These are phyloP conservation scores for Penicillium sp. DNA, from an alignment of 2,329 filamentous ascomycete genomes.

Conservation along the genomic window DNA sequence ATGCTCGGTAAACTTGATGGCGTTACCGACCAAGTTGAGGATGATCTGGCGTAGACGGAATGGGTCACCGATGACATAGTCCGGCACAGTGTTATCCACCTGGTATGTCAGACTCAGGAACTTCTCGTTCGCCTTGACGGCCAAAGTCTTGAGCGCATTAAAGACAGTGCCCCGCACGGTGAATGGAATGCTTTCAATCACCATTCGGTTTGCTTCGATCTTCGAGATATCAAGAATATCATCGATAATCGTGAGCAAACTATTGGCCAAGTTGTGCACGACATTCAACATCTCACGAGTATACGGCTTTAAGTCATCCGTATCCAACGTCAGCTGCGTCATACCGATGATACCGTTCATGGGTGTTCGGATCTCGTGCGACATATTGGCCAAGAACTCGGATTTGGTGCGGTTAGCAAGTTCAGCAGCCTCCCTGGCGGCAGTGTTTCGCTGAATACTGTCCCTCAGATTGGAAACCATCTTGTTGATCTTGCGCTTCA, in stretches of 20 bases:
- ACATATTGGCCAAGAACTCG: slow-evolving; percentile 98
- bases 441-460: slow-evolving; percentile 93
- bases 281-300: slow-evolving; percentile 98
- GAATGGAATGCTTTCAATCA: slow-evolving; percentile 96
- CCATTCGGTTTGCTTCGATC: slow-evolving; percentile 94
- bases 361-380: slow-evolving; percentile 92
- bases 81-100: slow-evolving; percentile 86
- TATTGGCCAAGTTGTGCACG: slow-evolving; percentile 93
- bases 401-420: slow-evolving; percentile 97
- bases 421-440: slow-evolving; percentile 91
- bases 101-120: slow-evolving; percentile 88
- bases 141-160: slow-evolving; percentile 91
- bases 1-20: slow-evolving; percentile 97
- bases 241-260: slow-evolving; percentile 93
- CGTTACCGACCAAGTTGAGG: slow-evolving; percentile 92
- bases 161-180: slow-evolving; percentile 91
- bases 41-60: slow-evolving; percentile 97
- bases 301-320: slow-evolving; percentile 87
- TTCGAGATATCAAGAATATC: slow-evolving; percentile 65
- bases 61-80: slow-evolving; percentile 92
- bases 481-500: slow-evolving; percentile 98
- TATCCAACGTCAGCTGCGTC: slow-evolving; percentile 94
- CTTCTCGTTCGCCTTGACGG: slow-evolving; percentile 96
- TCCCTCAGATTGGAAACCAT: slow-evolving; percentile 96
- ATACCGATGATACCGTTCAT: slow-evolving; percentile 99